Percentiles rank a stretch among this genome's conserved stretches.
Evolutionary conservation across 805 yeast genomes (phyloP).

Genomic region (Candida maesae): DNA sequence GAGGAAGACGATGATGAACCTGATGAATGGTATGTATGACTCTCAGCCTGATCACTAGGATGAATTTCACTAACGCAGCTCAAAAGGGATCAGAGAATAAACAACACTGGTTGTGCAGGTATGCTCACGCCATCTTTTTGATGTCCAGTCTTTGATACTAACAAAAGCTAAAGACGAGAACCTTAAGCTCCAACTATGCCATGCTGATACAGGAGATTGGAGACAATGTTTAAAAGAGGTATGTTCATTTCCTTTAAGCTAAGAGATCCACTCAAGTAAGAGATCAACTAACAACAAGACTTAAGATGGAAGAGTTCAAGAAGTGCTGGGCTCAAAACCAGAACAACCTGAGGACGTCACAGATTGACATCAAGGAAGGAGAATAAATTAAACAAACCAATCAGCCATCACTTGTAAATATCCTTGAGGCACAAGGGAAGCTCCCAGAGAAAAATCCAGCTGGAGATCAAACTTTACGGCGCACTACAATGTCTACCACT

Average conservation of each 20-base stretch:
- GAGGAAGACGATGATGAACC: conserved; percentile 63
- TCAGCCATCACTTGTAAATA: too few relatives aligned
- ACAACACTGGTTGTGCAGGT: conserved; percentile 70
- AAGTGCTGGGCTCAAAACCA: conserved; percentile 39
- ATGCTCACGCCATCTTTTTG: conserved; percentile 14
- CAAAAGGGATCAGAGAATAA: conserved; percentile 64
- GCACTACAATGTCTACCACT: too few relatives aligned
- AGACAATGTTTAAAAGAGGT: conserved; percentile 65
- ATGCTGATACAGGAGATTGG: conserved; percentile 83
- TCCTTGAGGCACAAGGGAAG: too few relatives aligned
- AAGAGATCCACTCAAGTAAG: too few relatives aligned
- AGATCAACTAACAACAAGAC: not conserved
- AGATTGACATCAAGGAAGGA: conserved; percentile 29
- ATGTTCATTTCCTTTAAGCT: conserved; percentile 21
- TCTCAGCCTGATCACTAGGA: too few relatives aligned
- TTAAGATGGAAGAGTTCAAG: conserved; percentile 39
- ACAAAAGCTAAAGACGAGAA: conserved; percentile 48
- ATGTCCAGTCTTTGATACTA: conserved; percentile 5
- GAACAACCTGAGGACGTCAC: conserved; percentile 36
- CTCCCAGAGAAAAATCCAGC: too few relatives aligned
- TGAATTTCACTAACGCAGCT: not conserved
- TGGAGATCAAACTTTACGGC: too few relatives aligned
- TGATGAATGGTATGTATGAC: conserved; percentile 54
- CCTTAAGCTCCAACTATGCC: conserved; percentile 65
- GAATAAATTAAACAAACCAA: too few relatives aligned